Evolutionary conservation across 2,329 filamentous ascomycete species (phyloP).

Genomic region (Arthrobotrys iridis): DNA sequence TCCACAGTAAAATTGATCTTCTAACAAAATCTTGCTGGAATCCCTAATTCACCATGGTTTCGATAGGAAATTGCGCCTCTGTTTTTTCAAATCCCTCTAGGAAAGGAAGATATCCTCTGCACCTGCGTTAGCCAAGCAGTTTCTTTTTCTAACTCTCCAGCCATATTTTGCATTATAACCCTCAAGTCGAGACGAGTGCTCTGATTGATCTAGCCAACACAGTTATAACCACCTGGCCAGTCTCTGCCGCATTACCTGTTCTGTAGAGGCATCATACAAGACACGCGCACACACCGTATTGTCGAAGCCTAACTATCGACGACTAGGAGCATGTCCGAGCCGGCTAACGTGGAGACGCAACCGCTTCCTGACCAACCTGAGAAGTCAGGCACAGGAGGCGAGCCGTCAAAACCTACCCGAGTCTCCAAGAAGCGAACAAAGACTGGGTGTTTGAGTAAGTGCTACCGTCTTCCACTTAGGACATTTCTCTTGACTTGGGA

Average conservation of each 20-base stretch:
- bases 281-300: conserved; percentile 58
- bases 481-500: neutral
- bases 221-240: conserved; percentile 35
- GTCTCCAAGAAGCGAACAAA: conserved; percentile 59
- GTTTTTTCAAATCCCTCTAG: conserved; percentile 20
- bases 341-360: conserved; percentile 92
- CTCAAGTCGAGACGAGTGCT: conserved; percentile 24
- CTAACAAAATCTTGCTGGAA: conserved; percentile 33
- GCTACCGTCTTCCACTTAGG: neutral
- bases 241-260: conserved; percentile 50
- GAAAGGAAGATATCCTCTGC: conserved; percentile 36
- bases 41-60: conserved; percentile 37
- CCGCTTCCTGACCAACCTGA: conserved; percentile 61
- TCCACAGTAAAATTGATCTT: conserved; percentile 27
- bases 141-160: conserved; percentile 34
- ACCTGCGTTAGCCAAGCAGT: conserved; percentile 43
- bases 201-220: conserved; percentile 39
- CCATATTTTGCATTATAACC: conserved; percentile 21
- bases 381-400: conserved; percentile 40
- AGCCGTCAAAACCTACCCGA: conserved; percentile 54
- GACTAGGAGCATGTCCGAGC: conserved; percentile 75
- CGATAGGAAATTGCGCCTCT: conserved; percentile 22
- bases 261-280: conserved; percentile 54
- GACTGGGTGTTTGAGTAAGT: conserved; percentile 59
- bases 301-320: conserved; percentile 66